A percentile compares a stretch with the other conserved stretches of the same genome.
These are phyloP conservation scores for Leptomonas pyrrhocoris DNA, from an alignment of 208 protist genomes.

Conservation along the genomic window DNA sequence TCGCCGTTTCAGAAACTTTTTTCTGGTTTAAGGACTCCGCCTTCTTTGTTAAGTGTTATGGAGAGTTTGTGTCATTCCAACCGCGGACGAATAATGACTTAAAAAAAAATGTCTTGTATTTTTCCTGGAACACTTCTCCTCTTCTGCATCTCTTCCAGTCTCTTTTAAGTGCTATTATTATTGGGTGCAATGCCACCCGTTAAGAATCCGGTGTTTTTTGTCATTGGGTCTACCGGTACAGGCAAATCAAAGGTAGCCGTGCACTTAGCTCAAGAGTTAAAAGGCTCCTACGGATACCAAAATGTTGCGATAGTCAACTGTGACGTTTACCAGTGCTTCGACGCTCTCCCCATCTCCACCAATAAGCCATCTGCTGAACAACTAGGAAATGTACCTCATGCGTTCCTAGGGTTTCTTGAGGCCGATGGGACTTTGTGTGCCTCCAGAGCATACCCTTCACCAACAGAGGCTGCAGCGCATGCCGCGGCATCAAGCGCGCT, in stretches of 20 bases:
- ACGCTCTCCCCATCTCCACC: slow-evolving; percentile 81
- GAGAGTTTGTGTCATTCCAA: too few relatives aligned
- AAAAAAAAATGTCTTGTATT: not conserved
- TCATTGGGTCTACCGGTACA: slow-evolving; percentile 85
- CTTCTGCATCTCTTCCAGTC: not conserved
- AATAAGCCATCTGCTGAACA: slow-evolving; percentile 82
- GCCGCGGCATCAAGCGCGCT: slow-evolving; percentile 1
- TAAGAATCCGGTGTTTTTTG: slow-evolving; percentile 65
- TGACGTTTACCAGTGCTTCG: slow-evolving; percentile 91
- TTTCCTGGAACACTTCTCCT: not conserved
- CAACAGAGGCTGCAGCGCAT: slow-evolving; percentile 3
- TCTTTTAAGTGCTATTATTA: not conserved
- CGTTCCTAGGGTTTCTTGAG: slow-evolving; percentile 75
- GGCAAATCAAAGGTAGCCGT: slow-evolving; percentile 86
- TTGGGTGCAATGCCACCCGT: slow-evolving; percentile 17
- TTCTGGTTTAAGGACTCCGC: too few relatives aligned
- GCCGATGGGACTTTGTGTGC: slow-evolving; percentile 32
- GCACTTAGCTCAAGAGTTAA: slow-evolving; percentile 59
- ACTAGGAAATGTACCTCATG: slow-evolving; percentile 65
- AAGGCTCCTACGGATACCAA: slow-evolving; percentile 34
- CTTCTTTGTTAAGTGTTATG: too few relatives aligned
- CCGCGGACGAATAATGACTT: too few relatives aligned
- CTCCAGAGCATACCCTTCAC: slow-evolving; percentile 15
- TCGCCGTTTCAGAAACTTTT: too few relatives aligned
- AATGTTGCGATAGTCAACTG: slow-evolving; percentile 86